phyloP scores from a whole-genome alignment of 2,329 filamentous ascomycete species.

The Calonectria honghensis region DNA sequence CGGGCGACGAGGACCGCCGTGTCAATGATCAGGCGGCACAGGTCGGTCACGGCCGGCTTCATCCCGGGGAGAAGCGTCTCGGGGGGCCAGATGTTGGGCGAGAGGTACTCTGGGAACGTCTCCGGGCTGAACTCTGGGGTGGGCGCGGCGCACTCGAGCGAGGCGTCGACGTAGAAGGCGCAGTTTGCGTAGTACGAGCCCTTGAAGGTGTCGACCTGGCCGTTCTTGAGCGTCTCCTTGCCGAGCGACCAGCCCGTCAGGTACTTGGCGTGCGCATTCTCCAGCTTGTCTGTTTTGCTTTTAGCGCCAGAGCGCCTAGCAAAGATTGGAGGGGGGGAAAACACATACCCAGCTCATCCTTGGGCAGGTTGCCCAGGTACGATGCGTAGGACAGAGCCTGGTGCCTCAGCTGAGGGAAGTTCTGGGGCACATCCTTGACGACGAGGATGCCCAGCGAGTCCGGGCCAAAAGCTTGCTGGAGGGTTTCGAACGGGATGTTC shows the following conservation, averaged over 20 bases:
- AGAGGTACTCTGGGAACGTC: constrained; percentile 90
- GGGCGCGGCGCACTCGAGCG: constrained; percentile 77
- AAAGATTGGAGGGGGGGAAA: background rate
- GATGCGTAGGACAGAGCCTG: constrained; percentile 90
- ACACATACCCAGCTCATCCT: constrained; percentile 78
- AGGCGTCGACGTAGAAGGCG: constrained; percentile 82
- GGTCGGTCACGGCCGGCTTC: constrained; percentile 79
- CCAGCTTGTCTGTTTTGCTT: constrained; percentile 68
- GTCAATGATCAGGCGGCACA: constrained; percentile 92
- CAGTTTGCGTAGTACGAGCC: constrained; percentile 91
- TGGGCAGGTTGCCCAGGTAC: constrained; percentile 88
- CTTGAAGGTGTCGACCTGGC: constrained; percentile 86
- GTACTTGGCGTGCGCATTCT: constrained; percentile 77
- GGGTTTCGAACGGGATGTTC: constrained; percentile 78
- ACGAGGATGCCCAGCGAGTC: constrained; percentile 93
- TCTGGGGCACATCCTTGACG: constrained; percentile 87
- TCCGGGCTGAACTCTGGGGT: constrained; percentile 73
- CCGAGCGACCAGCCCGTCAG: constrained; percentile 86
- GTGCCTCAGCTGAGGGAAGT: constrained; percentile 83
- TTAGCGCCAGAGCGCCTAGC: background rate
- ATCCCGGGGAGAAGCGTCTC: constrained; percentile 84
- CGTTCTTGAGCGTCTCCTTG: constrained; percentile 87
- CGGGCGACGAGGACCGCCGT: constrained; percentile 90
- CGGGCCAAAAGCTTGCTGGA: constrained; percentile 90
- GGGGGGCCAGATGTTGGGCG: constrained; percentile 91